These are phyloP conservation scores for Barnettozyma californica DNA, from an alignment of 805 yeast genomes.

Conservation along the genomic window DNA sequence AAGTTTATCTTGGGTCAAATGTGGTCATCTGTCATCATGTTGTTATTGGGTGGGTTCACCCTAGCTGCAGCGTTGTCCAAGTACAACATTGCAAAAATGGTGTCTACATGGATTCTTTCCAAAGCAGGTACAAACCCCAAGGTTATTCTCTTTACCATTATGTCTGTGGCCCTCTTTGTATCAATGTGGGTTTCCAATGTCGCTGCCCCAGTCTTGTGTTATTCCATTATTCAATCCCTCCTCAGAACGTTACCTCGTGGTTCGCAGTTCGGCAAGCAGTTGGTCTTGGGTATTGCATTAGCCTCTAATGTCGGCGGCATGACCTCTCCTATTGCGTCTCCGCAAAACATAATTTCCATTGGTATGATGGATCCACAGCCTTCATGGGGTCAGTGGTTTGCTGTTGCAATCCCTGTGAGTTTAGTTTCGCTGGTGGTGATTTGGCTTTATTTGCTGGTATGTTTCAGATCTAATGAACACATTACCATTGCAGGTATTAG, in stretches of 20 bases:
- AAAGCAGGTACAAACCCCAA: slow-evolving; percentile 85
- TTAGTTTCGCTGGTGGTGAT: slow-evolving; percentile 54
- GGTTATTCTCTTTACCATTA: slow-evolving; percentile 67
- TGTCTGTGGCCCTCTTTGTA: slow-evolving; percentile 80
- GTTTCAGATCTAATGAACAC: slow-evolving; percentile 52
- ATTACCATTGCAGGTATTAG: slow-evolving; percentile 43
- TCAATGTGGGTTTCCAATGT: slow-evolving; percentile 97
- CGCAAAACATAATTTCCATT: slow-evolving; percentile 89
- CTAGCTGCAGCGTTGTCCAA: slow-evolving; percentile 92
- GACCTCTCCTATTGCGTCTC: slow-evolving; percentile 96
- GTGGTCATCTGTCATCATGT: slow-evolving; percentile 95
- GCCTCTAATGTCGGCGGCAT: slow-evolving; percentile 95
- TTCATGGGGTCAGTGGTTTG: slow-evolving; percentile 93
- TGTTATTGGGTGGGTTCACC: slow-evolving; percentile 89
- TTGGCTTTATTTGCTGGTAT: slow-evolving; percentile 67
- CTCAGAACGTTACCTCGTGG: slow-evolving; percentile 77
- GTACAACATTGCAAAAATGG: slow-evolving; percentile 78
- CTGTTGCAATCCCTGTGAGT: slow-evolving; percentile 78
- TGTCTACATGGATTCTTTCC: slow-evolving; percentile 77
- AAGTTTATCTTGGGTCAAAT: slow-evolving; percentile 74
- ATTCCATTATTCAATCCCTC: slow-evolving; percentile 85
- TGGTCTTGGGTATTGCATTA: slow-evolving; percentile 86
- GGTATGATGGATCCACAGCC: slow-evolving; percentile 81
- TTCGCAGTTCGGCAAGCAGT: slow-evolving; percentile 73
- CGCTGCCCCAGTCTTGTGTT: slow-evolving; percentile 94